Conservation (phyloP, 2,329 filamentous ascomycete species). For the Arthrobotrys iridis region DNA sequence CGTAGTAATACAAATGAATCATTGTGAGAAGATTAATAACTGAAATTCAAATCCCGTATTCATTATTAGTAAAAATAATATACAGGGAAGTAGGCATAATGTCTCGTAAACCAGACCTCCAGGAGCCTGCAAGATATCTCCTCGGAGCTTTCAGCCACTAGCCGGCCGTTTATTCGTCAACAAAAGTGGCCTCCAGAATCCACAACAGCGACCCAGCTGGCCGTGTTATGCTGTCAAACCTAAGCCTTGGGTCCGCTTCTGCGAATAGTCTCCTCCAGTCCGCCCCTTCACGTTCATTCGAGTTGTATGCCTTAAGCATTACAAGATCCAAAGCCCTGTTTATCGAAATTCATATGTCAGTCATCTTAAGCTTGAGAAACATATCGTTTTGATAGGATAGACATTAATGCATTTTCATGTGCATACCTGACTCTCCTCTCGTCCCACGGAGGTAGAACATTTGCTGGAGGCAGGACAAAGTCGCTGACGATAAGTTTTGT, state of each 20-base stretch:
- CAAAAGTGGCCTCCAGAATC: constrained; percentile 39
- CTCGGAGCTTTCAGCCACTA: neutral
- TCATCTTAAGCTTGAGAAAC: neutral
- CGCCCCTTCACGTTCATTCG: constrained; percentile 59
- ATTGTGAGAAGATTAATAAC: neutral
- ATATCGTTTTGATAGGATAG: neutral
- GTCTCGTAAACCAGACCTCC: constrained; percentile 39
- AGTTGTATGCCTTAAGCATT: constrained; percentile 61
- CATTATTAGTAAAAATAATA: constrained; percentile 9
- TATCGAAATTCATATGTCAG: constrained; percentile 57
- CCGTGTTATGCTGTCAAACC: constrained; percentile 40
- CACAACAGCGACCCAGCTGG: constrained; percentile 28
- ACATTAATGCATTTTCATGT: neutral
- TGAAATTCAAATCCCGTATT: neutral
- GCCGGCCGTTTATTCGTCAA: constrained; percentile 24
- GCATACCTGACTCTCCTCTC: constrained; percentile 57
- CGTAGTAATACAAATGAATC: neutral
- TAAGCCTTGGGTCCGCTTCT: constrained; percentile 55
- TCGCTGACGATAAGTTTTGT: constrained; percentile 26
- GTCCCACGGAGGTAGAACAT: constrained; percentile 21
- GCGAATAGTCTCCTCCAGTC: constrained; percentile 60
- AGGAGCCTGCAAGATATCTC: neutral
- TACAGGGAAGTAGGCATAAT: neutral
- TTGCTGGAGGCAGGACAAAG: constrained; percentile 19
- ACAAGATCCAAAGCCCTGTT: constrained; percentile 59